Conservation (phyloP, 805 yeast species). For the Blastobotrys attinorum region DNA sequence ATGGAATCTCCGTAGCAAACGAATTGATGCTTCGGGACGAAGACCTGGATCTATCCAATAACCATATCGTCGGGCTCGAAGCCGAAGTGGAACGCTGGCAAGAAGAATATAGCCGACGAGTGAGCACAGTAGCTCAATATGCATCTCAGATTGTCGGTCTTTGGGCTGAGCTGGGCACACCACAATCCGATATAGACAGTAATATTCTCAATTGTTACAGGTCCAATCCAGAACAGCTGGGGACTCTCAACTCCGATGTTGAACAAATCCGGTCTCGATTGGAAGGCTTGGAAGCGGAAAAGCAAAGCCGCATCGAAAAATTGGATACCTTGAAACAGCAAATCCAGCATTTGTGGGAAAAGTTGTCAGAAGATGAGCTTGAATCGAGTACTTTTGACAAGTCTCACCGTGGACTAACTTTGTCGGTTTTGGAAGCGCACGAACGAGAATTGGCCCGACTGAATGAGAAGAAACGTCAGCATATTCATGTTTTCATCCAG, state of each 20-base stretch:
- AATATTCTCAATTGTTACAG: constrained; percentile 17
- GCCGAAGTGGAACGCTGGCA: constrained; percentile 20
- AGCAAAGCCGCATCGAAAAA: constrained; percentile 25
- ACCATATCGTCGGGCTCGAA: constrained; percentile 18
- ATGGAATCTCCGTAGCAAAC: constrained; percentile 16
- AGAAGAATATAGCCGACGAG: constrained; percentile 17
- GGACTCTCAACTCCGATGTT: constrained; percentile 23
- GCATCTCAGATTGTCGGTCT: constrained; percentile 22
- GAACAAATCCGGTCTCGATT: constrained; percentile 18
- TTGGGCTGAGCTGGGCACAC: constrained; percentile 29
- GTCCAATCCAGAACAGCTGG: constrained; percentile 20
- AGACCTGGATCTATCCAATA: constrained; percentile 20
- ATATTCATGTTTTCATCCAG: constrained; percentile 58
- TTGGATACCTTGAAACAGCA: constrained; percentile 29
- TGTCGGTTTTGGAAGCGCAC: constrained; percentile 41
- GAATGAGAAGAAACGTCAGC: constrained; percentile 49
- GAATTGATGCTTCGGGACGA: constrained; percentile 12
- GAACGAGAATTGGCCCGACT: constrained; percentile 51
- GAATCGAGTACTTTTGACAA: constrained; percentile 35
- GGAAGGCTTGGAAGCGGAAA: constrained; percentile 29
- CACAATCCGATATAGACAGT: constrained; percentile 23
- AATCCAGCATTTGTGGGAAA: constrained; percentile 49
- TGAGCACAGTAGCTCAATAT: constrained; percentile 13
- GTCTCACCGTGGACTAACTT: constrained; percentile 40
- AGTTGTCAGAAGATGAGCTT: constrained; percentile 41